Evolutionary conservation across 371 early-diverging fungal genomes (phyloP).

Genomic region (Cokeromyces recurvatus): DNA sequence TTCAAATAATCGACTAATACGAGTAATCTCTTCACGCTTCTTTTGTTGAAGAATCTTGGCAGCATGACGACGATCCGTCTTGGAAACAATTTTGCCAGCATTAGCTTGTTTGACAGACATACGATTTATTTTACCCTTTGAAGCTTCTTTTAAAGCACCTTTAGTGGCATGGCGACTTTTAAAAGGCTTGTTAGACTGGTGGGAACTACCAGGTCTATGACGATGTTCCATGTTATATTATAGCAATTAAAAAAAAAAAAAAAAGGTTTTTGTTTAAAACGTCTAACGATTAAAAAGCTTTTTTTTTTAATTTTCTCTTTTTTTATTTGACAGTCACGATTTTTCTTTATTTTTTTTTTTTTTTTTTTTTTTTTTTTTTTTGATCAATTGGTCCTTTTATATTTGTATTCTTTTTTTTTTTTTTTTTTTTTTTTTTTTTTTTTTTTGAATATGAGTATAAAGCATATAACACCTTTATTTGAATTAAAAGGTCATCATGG

Average conservation of each 20-base stretch:
- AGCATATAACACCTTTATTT: constrained; percentile 8
- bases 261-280: not conserved
- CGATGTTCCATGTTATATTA: constrained; percentile 31
- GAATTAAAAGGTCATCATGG: constrained; percentile 21
- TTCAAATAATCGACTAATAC: constrained; percentile 71
- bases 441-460: too few relatives aligned
- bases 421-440: too few relatives aligned
- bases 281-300: constrained; percentile 1
- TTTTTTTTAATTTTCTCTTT: too few relatives aligned
- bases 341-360: too few relatives aligned
- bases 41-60: constrained; percentile 77
- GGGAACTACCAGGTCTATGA: constrained; percentile 67
- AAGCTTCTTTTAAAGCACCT: constrained; percentile 68
- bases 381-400: too few relatives aligned
- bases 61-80: constrained; percentile 82
- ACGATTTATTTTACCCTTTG: constrained; percentile 81
- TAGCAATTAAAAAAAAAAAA: constrained; percentile 4
- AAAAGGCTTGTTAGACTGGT: constrained; percentile 93
- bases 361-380: too few relatives aligned
- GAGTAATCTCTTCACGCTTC: constrained; percentile 71
- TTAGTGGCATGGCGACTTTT: constrained; percentile 89
- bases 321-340: too few relatives aligned
- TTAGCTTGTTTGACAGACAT: constrained; percentile 50
- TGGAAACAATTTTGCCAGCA: constrained; percentile 42
- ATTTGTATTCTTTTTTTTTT: too few relatives aligned